Evolutionary conservation across 2,329 filamentous ascomycete genomes (phyloP).

Genomic region (Aspergillus clavatus): DNA sequence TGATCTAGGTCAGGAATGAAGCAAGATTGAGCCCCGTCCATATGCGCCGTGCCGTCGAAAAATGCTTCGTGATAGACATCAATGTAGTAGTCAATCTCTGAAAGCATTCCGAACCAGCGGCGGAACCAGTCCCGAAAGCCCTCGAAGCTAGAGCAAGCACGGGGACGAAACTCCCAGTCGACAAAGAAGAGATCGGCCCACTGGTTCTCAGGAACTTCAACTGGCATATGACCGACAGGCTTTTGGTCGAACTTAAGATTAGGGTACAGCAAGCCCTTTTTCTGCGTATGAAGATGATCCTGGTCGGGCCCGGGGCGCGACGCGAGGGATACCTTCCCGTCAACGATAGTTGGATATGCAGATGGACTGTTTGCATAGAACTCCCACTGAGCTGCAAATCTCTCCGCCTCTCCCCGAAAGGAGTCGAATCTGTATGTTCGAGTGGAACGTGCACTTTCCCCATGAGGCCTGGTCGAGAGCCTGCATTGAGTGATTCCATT

Average conservation of each 20-base stretch:
- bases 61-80: slow-evolving; percentile 29
- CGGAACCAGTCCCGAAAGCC: slow-evolving; percentile 16
- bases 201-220: slow-evolving; percentile 2
- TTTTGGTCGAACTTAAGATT: neutral
- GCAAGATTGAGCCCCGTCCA: slow-evolving; percentile 25
- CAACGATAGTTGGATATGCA: slow-evolving; percentile 14
- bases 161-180: slow-evolving; percentile 26
- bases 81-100: slow-evolving; percentile 10
- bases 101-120: slow-evolving; percentile 22
- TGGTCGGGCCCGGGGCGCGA: slow-evolving; percentile 10
- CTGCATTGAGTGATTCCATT: slow-evolving; percentile 11
- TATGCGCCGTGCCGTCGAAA: slow-evolving; percentile 29
- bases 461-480: neutral
- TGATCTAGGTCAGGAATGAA: slow-evolving; percentile 19
- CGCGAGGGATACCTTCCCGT: slow-evolving; percentile 10
- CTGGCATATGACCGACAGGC: neutral
- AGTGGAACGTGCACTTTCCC: neutral
- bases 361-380: slow-evolving; percentile 11
- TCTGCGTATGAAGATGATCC: slow-evolving; percentile 1
- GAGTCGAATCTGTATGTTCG: no score
- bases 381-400: slow-evolving; percentile 7
- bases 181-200: slow-evolving; percentile 10
- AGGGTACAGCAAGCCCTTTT: neutral
- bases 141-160: slow-evolving; percentile 8
- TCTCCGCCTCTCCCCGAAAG: neutral